These are phyloP conservation scores for Nematodospora valgi DNA, from an alignment of 805 yeast genomes.

Conservation along the genomic window DNA sequence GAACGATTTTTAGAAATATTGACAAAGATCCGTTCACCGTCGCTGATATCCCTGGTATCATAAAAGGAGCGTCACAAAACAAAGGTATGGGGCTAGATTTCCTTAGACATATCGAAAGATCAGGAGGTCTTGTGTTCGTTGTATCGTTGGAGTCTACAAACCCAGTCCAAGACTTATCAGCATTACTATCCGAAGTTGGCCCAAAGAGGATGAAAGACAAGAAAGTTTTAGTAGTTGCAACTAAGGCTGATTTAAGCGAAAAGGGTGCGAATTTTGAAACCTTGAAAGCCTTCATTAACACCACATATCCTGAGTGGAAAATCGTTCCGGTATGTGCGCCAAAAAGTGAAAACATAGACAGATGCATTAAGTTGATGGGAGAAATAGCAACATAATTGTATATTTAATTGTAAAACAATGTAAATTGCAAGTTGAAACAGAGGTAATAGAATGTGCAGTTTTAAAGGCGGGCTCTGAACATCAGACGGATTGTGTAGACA, in stretches of 20 bases:
- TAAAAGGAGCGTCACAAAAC: conserved; percentile 80
- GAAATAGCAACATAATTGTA: conserved; percentile 35
- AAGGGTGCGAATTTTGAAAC: conserved; percentile 45
- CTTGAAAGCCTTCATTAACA: conserved; percentile 45
- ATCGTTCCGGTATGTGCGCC: conserved; percentile 83
- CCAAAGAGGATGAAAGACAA: conserved; percentile 55
- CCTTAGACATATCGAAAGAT: conserved; percentile 86
- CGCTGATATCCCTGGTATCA: conserved; percentile 96
- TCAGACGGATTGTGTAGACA: too few relatives aligned
- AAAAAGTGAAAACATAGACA: conserved; percentile 67
- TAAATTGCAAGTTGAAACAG: too few relatives aligned
- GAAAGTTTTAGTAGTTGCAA: conserved; percentile 73
- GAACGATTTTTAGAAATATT: conserved; percentile 70
- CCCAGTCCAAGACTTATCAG: conserved; percentile 64
- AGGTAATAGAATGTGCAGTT: too few relatives aligned
- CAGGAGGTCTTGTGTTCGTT: conserved; percentile 86
- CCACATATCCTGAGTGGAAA: conserved; percentile 49
- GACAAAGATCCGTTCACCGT: conserved; percentile 78
- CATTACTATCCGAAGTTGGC: conserved; percentile 71
- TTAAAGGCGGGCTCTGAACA: too few relatives aligned
- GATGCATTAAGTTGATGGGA: conserved; percentile 69
- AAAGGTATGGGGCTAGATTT: conserved; percentile 94
- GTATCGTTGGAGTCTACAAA: conserved; percentile 65
- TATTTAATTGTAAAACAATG: neutral
- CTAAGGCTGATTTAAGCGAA: conserved; percentile 82